Evolutionary conservation across 208 protist genomes (phyloP).

Genomic region (Crithidia brevicula): DNA sequence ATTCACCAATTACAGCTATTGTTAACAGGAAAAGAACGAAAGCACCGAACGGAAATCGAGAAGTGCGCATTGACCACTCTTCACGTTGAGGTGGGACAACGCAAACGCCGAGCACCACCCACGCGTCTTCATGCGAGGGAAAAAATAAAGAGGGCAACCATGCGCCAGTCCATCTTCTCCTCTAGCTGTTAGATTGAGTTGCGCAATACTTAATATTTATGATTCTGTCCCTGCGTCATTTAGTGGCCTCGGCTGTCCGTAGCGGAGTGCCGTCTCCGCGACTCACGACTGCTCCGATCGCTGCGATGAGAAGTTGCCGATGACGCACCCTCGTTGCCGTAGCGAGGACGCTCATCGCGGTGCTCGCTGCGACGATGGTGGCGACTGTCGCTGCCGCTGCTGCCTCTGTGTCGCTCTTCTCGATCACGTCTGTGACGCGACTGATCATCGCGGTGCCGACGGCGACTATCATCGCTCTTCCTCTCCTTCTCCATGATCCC

Average conservation of each 20-base stretch:
- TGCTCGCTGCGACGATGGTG: background rate
- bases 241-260: background rate
- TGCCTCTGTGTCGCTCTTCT: background rate
- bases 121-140: no score
- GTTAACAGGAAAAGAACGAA: no score
- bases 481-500: no score
- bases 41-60: no score
- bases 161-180: no score
- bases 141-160: no score
- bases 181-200: no score
- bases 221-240: background rate
- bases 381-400: background rate
- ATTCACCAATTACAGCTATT: no score
- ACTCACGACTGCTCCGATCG: background rate
- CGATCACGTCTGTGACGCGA: background rate
- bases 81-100: no score
- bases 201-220: conserved; percentile 1
- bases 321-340: background rate
- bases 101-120: no score
- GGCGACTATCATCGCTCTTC: background rate
- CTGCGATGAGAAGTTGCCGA: conserved; percentile 1
- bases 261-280: background rate
- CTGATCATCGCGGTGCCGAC: background rate
- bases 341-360: background rate
- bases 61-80: no score